Percentiles rank a stretch among this genome's conserved stretches.
These are phyloP conservation scores for Ogataea allantospora DNA, from an alignment of 805 yeast species.

Conservation along the genomic window DNA sequence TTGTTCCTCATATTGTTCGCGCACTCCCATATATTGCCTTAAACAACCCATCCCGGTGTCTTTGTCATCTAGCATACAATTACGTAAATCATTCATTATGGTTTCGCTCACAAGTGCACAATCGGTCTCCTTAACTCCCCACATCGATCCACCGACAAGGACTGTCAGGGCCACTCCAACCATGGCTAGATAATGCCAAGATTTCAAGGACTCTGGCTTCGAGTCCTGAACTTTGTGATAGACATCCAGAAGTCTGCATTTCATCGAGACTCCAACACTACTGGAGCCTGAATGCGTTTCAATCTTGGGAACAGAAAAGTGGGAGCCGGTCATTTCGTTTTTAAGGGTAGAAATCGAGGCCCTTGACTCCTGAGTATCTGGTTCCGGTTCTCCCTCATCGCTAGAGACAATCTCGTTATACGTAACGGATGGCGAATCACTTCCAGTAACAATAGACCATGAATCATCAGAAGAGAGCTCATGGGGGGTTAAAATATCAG, in stretches of 20 bases:
- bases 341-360: conserved; percentile 22
- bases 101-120: conserved; percentile 7
- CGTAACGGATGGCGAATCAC: conserved; percentile 12
- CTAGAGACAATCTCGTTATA: conserved; percentile 23
- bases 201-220: conserved; percentile 9
- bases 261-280: neutral
- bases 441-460: conserved; percentile 22
- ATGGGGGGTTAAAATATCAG: conserved; percentile 21
- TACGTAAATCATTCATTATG: conserved; percentile 10
- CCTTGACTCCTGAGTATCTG: conserved; percentile 2
- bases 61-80: conserved; percentile 7
- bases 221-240: neutral
- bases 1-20: conserved; percentile 9
- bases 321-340: conserved; percentile 14
- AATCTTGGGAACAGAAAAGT: conserved; percentile 18
- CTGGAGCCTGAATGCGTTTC: conserved; percentile 1
- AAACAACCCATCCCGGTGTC: conserved; percentile 12
- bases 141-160: conserved; percentile 9
- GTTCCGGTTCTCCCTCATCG: conserved; percentile 17
- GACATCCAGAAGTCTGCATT: neutral
- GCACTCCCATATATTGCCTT: conserved; percentile 10
- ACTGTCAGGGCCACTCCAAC: conserved; percentile 13
- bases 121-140: conserved; percentile 7
- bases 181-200: conserved; percentile 17
- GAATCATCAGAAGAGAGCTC: conserved; percentile 25